Evolutionary conservation across 768 basidiomycete species (phyloP).

Genomic region (Terana coerulea): DNA sequence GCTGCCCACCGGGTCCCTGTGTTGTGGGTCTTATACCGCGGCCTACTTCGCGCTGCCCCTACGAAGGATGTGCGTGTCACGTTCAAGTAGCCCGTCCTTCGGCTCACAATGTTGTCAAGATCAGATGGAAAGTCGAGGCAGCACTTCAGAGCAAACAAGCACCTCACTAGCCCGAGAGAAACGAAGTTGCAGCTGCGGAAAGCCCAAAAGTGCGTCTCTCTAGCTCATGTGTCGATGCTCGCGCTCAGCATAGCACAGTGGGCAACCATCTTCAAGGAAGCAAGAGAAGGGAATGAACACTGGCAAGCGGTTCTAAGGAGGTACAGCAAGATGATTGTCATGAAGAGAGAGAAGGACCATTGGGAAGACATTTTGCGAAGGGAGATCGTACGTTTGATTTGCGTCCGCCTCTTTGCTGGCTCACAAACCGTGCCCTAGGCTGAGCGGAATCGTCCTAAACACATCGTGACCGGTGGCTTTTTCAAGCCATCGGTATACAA

Average conservation of each 20-base stretch:
- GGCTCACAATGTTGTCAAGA: conserved; percentile 35
- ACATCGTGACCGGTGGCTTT: conserved; percentile 69
- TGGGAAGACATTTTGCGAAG: conserved; percentile 45
- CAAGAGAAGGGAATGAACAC: conserved; percentile 49
- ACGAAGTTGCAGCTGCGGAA: conserved; percentile 44
- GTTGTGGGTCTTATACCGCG: conserved; percentile 72
- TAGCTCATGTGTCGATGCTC: neutral
- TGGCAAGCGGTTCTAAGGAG: conserved; percentile 45
- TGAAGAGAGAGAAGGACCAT: conserved; percentile 44
- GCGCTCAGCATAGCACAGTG: conserved; percentile 38
- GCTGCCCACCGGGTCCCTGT: conserved; percentile 74
- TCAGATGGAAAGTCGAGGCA: conserved; percentile 51
- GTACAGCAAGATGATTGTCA: conserved; percentile 55
- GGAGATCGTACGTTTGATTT: conserved; percentile 43
- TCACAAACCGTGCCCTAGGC: conserved; percentile 35
- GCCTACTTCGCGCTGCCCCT: conserved; percentile 54
- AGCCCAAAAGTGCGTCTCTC: conserved; percentile 51
- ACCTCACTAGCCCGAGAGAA: conserved; percentile 48
- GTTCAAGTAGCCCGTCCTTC: neutral
- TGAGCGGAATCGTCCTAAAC: conserved; percentile 58
- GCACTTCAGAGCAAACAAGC: conserved; percentile 49
- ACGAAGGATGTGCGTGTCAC: conserved; percentile 45
- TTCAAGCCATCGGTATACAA: conserved; percentile 63
- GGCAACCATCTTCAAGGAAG: conserved; percentile 52
- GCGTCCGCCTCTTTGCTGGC: neutral